Conservation (phyloP, 495 filamentous ascomycete species). For the Evernia prunastri region DNA sequence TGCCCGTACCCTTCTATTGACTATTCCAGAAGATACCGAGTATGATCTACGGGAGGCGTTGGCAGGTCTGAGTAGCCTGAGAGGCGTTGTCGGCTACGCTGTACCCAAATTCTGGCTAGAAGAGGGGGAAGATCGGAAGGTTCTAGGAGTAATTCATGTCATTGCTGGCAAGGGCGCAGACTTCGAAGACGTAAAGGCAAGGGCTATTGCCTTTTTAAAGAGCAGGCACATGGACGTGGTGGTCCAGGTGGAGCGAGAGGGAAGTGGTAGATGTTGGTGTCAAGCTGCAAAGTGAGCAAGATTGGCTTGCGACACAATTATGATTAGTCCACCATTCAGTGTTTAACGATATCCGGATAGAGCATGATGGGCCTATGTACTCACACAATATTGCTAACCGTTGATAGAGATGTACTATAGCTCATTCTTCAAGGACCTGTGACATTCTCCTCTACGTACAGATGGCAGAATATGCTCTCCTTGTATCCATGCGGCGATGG, state of each 20-base stretch:
- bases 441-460: neutral
- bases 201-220: slow-evolving; percentile 51
- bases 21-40: slow-evolving; percentile 77
- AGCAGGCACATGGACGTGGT: slow-evolving; percentile 64
- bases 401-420: slow-evolving; percentile 1
- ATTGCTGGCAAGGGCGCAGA: slow-evolving; percentile 62
- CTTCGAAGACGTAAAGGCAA: slow-evolving; percentile 67
- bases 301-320: neutral
- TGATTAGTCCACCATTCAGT: neutral
- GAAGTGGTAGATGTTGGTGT: slow-evolving; percentile 77
- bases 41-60: slow-evolving; percentile 83
- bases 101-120: slow-evolving; percentile 94
- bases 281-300: slow-evolving; percentile 15
- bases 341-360: neutral
- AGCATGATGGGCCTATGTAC: neutral
- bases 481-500: too few relatives aligned
- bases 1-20: slow-evolving; percentile 72
- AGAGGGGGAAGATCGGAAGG: slow-evolving; percentile 54
- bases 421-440: neutral
- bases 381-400: neutral
- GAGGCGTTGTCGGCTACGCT: slow-evolving; percentile 78
- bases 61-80: slow-evolving; percentile 70
- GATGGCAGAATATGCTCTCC: too few relatives aligned
- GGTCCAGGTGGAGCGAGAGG: slow-evolving; percentile 70
- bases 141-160: slow-evolving; percentile 79